Conservation (phyloP, 1,284 basidiomycete genomes). For the Ceratobasidium sp. region DNA sequence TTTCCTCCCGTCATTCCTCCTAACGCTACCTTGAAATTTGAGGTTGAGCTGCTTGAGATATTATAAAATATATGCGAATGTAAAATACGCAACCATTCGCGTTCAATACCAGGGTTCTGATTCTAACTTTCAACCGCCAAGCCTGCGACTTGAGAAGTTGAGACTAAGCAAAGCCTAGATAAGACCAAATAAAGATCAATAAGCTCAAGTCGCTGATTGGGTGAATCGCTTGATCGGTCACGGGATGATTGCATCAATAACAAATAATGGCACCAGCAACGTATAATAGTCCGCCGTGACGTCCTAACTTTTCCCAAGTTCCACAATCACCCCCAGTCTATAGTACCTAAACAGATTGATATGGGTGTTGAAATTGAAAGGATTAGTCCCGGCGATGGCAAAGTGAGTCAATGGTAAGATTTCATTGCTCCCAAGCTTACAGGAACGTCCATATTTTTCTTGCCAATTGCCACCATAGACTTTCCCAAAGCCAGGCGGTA, state of each 20-base stretch:
- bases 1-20: slow-evolving; percentile 51
- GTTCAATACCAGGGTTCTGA: no score
- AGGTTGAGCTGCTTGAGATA: slow-evolving; percentile 52
- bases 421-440: neutral
- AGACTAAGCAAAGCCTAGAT: no score
- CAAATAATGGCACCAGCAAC: neutral
- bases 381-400: slow-evolving; percentile 63
- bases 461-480: slow-evolving; percentile 49
- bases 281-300: slow-evolving; percentile 1
- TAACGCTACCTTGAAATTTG: slow-evolving; percentile 53
- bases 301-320: neutral
- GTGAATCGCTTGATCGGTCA: slow-evolving; percentile 12
- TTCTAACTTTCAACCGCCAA: no score
- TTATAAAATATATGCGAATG: slow-evolving; percentile 5
- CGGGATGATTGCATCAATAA: slow-evolving; percentile 22
- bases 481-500: slow-evolving; percentile 69
- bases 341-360: neutral
- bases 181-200: no score
- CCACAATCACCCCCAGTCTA: slow-evolving; percentile 7
- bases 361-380: slow-evolving; percentile 66
- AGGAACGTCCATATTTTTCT: neutral
- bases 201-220: no score
- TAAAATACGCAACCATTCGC: neutral
- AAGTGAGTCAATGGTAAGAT: slow-evolving; percentile 43
- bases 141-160: no score